These are phyloP conservation scores for Artemisia argyi DNA, from an alignment of 129 eudicot genomes.

Conservation along the genomic window DNA sequence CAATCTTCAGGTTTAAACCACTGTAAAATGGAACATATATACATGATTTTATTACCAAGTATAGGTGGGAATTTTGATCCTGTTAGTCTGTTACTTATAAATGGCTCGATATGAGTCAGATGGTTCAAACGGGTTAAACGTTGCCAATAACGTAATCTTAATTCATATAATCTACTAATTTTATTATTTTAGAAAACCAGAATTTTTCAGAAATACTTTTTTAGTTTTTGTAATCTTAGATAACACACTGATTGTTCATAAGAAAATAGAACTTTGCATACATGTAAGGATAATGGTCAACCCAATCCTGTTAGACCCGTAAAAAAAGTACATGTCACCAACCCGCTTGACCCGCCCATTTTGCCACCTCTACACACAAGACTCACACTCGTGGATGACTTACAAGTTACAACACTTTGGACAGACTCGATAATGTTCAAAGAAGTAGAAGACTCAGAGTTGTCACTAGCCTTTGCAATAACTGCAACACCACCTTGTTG, in stretches of 20 bases:
- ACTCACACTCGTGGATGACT: slow-evolving; percentile 20
- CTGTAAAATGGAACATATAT: slow-evolving; percentile 34
- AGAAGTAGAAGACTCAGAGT: slow-evolving; percentile 73
- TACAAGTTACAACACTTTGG: slow-evolving; percentile 78
- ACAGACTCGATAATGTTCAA: slow-evolving; percentile 58
- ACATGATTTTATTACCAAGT: slow-evolving; percentile 1
- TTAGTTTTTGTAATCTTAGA: no score
- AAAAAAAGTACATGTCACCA: neutral
- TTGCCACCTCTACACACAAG: neutral
- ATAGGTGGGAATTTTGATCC: neutral
- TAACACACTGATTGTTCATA: neutral
- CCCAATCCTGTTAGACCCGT: no score
- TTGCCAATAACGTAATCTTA: neutral
- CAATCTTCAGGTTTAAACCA: slow-evolving; percentile 88
- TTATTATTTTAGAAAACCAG: no score
- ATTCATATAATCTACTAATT: neutral
- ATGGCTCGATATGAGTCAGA: neutral
- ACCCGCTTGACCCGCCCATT: neutral
- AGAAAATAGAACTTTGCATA: no score
- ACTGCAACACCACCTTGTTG: slow-evolving; percentile 45
- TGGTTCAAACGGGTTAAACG: neutral
- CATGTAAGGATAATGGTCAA: no score
- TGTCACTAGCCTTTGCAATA: slow-evolving; percentile 65
- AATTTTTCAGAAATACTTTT: no score
- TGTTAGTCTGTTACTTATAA: neutral